These are phyloP conservation scores for Globisporangium abappressorium DNA, from an alignment of 352 stramenopile species.

Conservation along the genomic window DNA sequence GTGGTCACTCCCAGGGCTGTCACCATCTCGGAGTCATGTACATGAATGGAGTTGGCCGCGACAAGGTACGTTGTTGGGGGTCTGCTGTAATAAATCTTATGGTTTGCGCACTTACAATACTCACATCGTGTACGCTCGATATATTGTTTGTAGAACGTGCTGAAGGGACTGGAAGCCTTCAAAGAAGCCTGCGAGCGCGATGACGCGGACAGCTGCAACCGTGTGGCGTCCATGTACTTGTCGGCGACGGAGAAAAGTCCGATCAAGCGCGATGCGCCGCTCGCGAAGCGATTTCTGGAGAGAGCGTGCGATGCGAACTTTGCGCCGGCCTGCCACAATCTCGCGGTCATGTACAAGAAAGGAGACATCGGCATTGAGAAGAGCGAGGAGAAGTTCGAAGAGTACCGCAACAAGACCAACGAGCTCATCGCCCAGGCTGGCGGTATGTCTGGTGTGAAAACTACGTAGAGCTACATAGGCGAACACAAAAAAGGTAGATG, in stretches of 20 bases:
- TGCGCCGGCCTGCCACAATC: slow-evolving; percentile 84
- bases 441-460: slow-evolving; percentile 46
- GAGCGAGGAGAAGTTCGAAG: slow-evolving; percentile 61
- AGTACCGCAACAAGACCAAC: slow-evolving; percentile 77
- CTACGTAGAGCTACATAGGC: slow-evolving; percentile 24
- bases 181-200: slow-evolving; percentile 74
- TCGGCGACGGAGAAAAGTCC: slow-evolving; percentile 28
- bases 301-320: slow-evolving; percentile 82
- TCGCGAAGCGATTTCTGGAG: slow-evolving; percentile 70
- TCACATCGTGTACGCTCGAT: neutral
- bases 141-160: slow-evolving; percentile 37
- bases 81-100: neutral
- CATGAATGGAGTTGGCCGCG: slow-evolving; percentile 61
- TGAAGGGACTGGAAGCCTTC: slow-evolving; percentile 64
- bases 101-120: neutral
- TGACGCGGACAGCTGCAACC: slow-evolving; percentile 81
- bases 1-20: slow-evolving; percentile 68
- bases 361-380: slow-evolving; percentile 68
- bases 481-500: neutral
- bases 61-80: slow-evolving; percentile 40
- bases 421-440: slow-evolving; percentile 75
- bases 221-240: slow-evolving; percentile 75
- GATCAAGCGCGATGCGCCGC: slow-evolving; percentile 45
- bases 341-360: slow-evolving; percentile 89
- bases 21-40: slow-evolving; percentile 87